Base-by-base conservation (phyloP, 805 yeast genomes). In the Candida pseudoglaebosa region DNA sequence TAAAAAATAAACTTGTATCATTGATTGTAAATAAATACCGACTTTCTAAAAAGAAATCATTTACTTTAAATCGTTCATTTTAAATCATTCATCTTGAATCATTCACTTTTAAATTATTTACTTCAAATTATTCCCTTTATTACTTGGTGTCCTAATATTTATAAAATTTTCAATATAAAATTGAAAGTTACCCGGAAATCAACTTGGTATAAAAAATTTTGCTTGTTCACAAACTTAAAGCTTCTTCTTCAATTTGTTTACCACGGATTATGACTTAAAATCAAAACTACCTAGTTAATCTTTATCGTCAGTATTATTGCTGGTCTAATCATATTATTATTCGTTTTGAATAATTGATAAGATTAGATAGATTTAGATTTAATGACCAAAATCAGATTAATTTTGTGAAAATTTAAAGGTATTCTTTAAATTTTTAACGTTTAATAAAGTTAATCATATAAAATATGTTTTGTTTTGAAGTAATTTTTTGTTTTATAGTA, bases 401-500 rank as follows among this genome's bases (percentile, higher is more conserved):
- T 36, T 37, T 50, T 48, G 42, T 32, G 38, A 42, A 18, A 15
- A 16, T 18, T 30, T 24, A 44, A 48, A 44, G 56, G 54, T 48
- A 38, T 48, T 55, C 50, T 45, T 38, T 38, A 40, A 31, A 36
- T 20, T 20, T 21, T 36, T 32, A 40, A 32, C 28, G 42, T 41
- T 26, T 26, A 5, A 15, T 26, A 26, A 26, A 5, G 15, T 26
- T 26, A 15, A 26, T 26, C 29, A 26, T 26, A 26, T 13, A 26
- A 26, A 5, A 26, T 32, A 33, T 41, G 40, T 48, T 44, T 42
- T 46, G 48, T 48, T 48, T 46, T 47, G 34, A 24, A 38, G 50
- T 51, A 56, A 49, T 39, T 43, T 53, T 60, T 54, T 56, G 58
- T 59, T 55, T 53, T 49, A 49, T 46, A 59, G 50, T 49, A 43